A percentile compares a stretch with the other conserved stretches of the same genome.
Conservation (phyloP, 2,329 filamentous ascomycete species). For the Pseudogymnoascus sp. region DNA sequence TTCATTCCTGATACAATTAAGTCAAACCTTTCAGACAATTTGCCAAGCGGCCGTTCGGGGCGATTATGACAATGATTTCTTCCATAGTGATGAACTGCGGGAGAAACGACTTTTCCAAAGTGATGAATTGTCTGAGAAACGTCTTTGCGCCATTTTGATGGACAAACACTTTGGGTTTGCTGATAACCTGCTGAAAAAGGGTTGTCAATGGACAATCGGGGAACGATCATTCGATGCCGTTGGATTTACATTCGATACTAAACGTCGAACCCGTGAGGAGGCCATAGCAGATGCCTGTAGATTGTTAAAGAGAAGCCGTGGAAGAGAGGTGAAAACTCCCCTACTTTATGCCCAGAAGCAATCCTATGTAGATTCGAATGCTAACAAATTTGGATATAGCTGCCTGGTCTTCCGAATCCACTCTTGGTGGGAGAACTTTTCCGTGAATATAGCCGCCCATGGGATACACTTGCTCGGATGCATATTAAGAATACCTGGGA, state of each 20-base stretch:
- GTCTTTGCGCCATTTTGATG: slow-evolving; percentile 19
- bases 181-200: slow-evolving; percentile 10
- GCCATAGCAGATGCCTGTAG: slow-evolving; percentile 18
- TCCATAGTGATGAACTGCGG: slow-evolving; percentile 5
- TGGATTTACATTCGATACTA: too few relatives aligned
- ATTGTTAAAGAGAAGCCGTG: slow-evolving; percentile 19
- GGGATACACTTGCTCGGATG: slow-evolving; percentile 15
- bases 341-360: slow-evolving; percentile 1
- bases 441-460: slow-evolving; percentile 21
- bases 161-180: slow-evolving; percentile 19
- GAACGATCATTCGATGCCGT: too few relatives aligned
- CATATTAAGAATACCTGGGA: slow-evolving; percentile 20
- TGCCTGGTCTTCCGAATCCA: slow-evolving; percentile 16
- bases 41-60: slow-evolving; percentile 19
- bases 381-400: background rate
- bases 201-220: slow-evolving; percentile 15
- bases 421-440: slow-evolving; percentile 21
- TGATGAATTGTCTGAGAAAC: slow-evolving; percentile 12
- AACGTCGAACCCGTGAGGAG: slow-evolving; percentile 14
- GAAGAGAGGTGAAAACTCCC: slow-evolving; percentile 16
- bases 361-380: background rate
- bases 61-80: slow-evolving; percentile 20
- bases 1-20: slow-evolving; percentile 14
- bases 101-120: slow-evolving; percentile 17
- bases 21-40: slow-evolving; percentile 17